Evolutionary conservation across 1,284 basidiomycete species (phyloP), one percentile per base, ranked within the genome.

Genomic region (Takashimella koratensis): DNA sequence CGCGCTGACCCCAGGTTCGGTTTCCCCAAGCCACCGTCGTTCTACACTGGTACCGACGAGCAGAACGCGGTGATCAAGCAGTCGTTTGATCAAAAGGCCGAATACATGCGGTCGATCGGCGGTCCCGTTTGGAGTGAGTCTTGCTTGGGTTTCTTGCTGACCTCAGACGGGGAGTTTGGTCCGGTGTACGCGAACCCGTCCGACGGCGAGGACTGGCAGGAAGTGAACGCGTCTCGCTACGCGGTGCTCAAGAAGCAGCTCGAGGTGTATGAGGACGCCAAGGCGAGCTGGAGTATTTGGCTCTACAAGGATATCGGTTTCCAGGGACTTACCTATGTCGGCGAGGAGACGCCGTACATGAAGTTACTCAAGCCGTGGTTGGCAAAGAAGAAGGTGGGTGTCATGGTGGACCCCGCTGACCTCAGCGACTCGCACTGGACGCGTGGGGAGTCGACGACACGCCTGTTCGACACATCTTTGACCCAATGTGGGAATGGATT

Each of bases 11-110:
- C 79, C 16, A 52, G 44, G 45, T 70, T 67, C 51, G 88, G 87
- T 3, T 89, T 90, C 70, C 86, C 86, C 0, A 78, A 78, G 43
- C 77, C 83, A 4, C 82, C 82, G 1, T 84, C 85, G 67, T 67
- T 71, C n/a, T 70, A 56, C 36, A 59, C 57, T 39, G 71, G 69
- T 5, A 66, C 63, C 8, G 77, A 80, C 0, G 80, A 79, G 45
- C 86, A 88, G 68, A 78, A 78, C 53, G 73, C 50, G 20, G 60
- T 60, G 43, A 68, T 88, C 36, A 46, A 64, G 49, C 50, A 52
- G 25, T 61, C 60, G 24, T 87, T 86, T 63, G 78, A 82, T 64
- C 82, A 82, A 74, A 88, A 88, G 73, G 53, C 62, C 27, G 62
- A 59, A 23, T 70, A 62, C 53, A 66, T 66, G 54, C 45, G n/a